Base-by-base conservation (phyloP, 305 asterid genomes). In the Vinca major region DNA sequence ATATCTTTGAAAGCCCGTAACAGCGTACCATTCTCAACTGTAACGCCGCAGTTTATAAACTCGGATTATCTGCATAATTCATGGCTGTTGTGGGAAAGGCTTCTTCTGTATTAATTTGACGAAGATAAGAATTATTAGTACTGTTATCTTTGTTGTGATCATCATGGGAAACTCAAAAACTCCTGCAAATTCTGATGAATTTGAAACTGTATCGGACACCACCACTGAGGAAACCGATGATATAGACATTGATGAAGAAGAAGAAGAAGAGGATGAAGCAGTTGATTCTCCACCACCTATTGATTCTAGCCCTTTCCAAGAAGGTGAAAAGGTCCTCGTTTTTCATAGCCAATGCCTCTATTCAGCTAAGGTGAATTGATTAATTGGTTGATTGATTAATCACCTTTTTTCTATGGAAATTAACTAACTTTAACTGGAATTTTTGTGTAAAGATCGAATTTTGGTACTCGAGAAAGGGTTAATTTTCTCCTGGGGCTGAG, bases 241-340 rank as follows among this genome's bases (percentile, higher is more conserved):
- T 63, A 66, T 41, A 26, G 72, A 51, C 67, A 13, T 39, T 44
- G 74, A 26, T 44, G 74, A 26, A n/a, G 73, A 64, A 37, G 73
- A 64, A 37, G 49, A n/a, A 62, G 50, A 7, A 17, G 74, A 45
- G 61, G 70, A 68, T n/a, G 71, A 36, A 44, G 47, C 70, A 44
- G 64, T 16, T 10, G 73, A 66, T 45, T 68, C 58, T 44, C 43
- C 62, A 21, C 58, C 65, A 0, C 70, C 60, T 51, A 16, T 60
- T 7, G 66, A 52, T 12, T 7, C 74, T 10, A 45, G 73, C 55
- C 69, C 66, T 58, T 81, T 63, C 53, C 43, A 19, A 58, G 83
- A 71, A 67, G 95, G 95, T 37, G 95, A 91, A 74, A 67, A 17
- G 51, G 97, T 91, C 73, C 83, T 91, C n/a, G 92, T 88, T 63